A percentile compares a stretch with the other conserved stretches of the same genome.
These are phyloP conservation scores for Acer negundo DNA, from an alignment of 345 rosid species.

Conservation along the genomic window DNA sequence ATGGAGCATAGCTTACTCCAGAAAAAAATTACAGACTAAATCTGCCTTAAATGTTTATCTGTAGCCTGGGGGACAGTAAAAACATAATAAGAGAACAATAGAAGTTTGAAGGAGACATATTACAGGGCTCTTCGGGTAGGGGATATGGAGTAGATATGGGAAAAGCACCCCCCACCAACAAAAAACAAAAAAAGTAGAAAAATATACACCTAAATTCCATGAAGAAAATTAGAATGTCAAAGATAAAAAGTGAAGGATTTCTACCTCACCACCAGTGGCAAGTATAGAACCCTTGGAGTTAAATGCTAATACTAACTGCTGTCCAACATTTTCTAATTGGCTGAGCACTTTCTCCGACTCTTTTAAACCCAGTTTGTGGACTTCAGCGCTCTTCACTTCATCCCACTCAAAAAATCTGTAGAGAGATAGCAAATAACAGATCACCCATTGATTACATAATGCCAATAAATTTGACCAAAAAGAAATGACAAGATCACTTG, in stretches of 20 bases:
- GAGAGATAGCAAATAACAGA: conserved; percentile 14
- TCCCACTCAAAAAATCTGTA: conserved; percentile 80
- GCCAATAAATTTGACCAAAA: conserved; percentile 6
- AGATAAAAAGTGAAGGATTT: conserved; percentile 8
- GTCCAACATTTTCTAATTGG: conserved; percentile 64
- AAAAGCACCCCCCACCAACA: not conserved
- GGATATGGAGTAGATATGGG: not conserved
- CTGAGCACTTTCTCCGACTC: conserved; percentile 53
- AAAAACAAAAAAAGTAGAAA: not conserved
- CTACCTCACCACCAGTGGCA: conserved; percentile 90
- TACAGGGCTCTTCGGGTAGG: not conserved
- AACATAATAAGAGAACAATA: not conserved
- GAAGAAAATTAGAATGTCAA: not conserved
- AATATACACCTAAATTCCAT: not conserved
- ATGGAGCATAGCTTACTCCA: not conserved
- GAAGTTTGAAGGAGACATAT: not conserved
- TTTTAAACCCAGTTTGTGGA: conserved; percentile 45
- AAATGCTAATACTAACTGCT: conserved; percentile 72
- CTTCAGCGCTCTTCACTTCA: conserved; percentile 37
- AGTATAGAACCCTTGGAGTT: conserved; percentile 66
- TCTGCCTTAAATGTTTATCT: not conserved
- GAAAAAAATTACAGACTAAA: not conserved
- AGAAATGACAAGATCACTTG: not conserved
- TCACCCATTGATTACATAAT: conserved; percentile 3
- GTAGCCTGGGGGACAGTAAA: not conserved